Conservation (phyloP, 495 filamentous ascomycete genomes). For the Hypoxylon trugodes region DNA sequence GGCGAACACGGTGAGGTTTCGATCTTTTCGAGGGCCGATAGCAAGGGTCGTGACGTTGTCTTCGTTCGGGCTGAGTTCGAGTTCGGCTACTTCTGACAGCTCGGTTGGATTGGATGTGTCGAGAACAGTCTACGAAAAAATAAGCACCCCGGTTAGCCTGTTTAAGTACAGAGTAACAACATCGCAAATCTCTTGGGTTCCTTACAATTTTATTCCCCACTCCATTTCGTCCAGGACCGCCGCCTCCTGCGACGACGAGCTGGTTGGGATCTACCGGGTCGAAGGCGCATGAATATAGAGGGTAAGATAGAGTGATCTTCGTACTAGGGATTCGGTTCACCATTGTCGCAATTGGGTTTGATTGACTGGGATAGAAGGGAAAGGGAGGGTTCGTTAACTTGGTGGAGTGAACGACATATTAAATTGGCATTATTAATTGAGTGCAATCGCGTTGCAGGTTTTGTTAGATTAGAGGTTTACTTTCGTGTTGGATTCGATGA, state of each 20-base stretch:
- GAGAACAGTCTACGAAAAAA: slow-evolving; percentile 67
- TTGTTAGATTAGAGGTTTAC: background rate
- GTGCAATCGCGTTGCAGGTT: background rate
- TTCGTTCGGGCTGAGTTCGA: slow-evolving; percentile 85
- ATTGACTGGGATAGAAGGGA: slow-evolving; percentile 5
- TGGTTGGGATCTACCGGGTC: slow-evolving; percentile 77
- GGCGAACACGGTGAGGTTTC: slow-evolving; percentile 70
- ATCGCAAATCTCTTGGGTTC: background rate
- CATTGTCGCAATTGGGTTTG: slow-evolving; percentile 34
- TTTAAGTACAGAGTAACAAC: background rate
- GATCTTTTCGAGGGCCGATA: slow-evolving; percentile 63
- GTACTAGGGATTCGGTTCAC: slow-evolving; percentile 46
- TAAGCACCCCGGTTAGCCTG: slow-evolving; percentile 30
- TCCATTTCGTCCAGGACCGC: slow-evolving; percentile 83
- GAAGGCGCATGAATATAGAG: slow-evolving; percentile 90
- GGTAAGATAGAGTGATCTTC: slow-evolving; percentile 80
- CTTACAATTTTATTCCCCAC: slow-evolving; percentile 88
- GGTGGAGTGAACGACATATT: slow-evolving; percentile 15
- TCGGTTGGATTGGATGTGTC: slow-evolving; percentile 69
- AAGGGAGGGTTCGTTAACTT: slow-evolving; percentile 12
- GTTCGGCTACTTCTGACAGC: slow-evolving; percentile 71
- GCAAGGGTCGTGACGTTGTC: slow-evolving; percentile 90
- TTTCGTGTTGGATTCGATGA: slow-evolving; percentile 21
- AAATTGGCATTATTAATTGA: slow-evolving; percentile 15
- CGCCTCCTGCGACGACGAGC: slow-evolving; percentile 89